These are phyloP conservation scores for Microsporum audouinii DNA, from an alignment of 2,329 filamentous ascomycete genomes.

Conservation along the genomic window DNA sequence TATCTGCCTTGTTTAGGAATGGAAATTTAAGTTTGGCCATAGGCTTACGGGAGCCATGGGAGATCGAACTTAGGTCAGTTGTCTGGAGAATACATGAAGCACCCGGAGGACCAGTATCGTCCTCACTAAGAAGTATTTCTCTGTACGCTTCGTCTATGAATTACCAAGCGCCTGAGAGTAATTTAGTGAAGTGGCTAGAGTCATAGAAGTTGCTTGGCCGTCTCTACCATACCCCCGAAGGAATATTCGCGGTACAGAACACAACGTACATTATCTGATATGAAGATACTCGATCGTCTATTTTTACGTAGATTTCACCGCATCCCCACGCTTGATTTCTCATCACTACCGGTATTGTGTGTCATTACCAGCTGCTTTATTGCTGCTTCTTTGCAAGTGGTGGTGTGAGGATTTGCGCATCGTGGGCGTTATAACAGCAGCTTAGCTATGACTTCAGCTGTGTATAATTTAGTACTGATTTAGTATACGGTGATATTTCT, in stretches of 20 bases:
- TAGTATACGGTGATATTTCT: no score
- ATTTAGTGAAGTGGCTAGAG: background rate
- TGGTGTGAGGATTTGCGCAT: no score
- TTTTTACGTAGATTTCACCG: background rate
- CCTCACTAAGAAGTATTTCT: background rate
- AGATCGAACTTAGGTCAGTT: background rate
- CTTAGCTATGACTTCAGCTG: no score
- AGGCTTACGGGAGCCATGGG: background rate
- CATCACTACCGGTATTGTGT: background rate
- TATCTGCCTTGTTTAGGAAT: background rate
- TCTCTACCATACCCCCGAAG: constrained; percentile 13
- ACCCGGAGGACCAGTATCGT: background rate
- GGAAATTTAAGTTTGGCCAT: background rate
- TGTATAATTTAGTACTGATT: no score
- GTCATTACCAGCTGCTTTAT: no score
- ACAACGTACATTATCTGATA: background rate
- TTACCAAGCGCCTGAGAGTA: background rate
- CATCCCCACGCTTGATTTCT: background rate
- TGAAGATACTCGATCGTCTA: background rate
- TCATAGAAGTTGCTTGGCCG: background rate
- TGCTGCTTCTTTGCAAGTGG: no score
- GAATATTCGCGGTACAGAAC: background rate
- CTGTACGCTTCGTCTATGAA: background rate
- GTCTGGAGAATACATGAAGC: background rate
- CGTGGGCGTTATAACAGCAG: no score